Conservation (phyloP, 2,329 filamentous ascomycete species). For the Ampelomyces quisqualis region DNA sequence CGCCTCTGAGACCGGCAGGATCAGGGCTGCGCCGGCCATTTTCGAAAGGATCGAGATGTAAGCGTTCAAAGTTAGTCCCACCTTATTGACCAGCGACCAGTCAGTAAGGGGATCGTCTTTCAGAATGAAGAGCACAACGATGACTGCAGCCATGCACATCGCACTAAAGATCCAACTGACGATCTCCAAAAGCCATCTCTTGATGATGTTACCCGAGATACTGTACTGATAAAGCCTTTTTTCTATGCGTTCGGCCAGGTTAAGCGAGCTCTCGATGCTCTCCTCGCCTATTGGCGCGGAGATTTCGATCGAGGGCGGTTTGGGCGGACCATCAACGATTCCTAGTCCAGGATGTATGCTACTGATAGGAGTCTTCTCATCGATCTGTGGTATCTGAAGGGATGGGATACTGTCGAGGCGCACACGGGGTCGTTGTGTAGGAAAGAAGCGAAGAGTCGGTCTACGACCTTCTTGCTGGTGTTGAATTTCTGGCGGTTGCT, state of each 20-base stretch:
- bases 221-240: conserved; percentile 19
- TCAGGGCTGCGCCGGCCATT: conserved; percentile 31
- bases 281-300: conserved; percentile 9
- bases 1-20: conserved; percentile 32
- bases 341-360: conserved; percentile 5
- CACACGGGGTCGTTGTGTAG: conserved; percentile 10
- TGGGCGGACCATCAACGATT: conserved; percentile 2
- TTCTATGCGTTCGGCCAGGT: conserved; percentile 21
- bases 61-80: conserved; percentile 26
- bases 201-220: conserved; percentile 15
- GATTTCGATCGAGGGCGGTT: conserved; percentile 13
- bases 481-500: conserved; percentile 19
- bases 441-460: conserved; percentile 22
- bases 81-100: conserved; percentile 13
- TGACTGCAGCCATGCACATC: conserved; percentile 23
- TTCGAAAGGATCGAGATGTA: conserved; percentile 31
- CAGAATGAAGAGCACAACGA: conserved; percentile 14
- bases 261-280: neutral
- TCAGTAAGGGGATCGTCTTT: conserved; percentile 5
- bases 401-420: conserved; percentile 11
- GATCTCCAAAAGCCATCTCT: conserved; percentile 30
- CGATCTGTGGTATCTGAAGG: conserved; percentile 9
- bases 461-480: conserved; percentile 5
- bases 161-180: conserved; percentile 32
- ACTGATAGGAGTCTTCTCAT: conserved; percentile 14